Evolutionary conservation across 305 asterid species (phyloP), one percentile per base, ranked within the genome.

Genomic region (Solanum hybrid): DNA sequence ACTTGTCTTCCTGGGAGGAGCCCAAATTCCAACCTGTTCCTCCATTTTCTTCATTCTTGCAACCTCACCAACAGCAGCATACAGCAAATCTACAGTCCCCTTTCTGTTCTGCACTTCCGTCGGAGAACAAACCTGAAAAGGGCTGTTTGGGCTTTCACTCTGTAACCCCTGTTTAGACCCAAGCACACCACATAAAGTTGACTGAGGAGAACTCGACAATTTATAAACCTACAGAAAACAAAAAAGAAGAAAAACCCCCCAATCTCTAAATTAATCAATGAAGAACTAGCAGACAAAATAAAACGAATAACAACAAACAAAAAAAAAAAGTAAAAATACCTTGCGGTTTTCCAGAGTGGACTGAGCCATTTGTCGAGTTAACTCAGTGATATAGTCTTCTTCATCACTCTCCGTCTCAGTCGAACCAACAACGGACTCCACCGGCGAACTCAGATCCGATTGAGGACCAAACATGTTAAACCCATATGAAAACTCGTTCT

Each of bases 21-120:
- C 88, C 83, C 89, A 91, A 65, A 93, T 89, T 91, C 93, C 91
- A 36, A 91, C 70, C 27, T 92, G 70, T 88, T 92, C 95, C n/a
- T 95, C 96, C 32, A 91, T 36, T 90, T 89, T 82, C 26, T 93
- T 92, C 95, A 94, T 90, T 91, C 96, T 92, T 2, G 95, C 93
- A 5, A 94, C 95, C 87, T 95, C 98, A 65, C 94, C 95, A 33
- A 95, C 96, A 9, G 97, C 97, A 3, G 95, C 96, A 41, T 90
- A 90, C 9, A 88, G 90, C 57, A 88, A 79, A 77, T 77, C 77
- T 34, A 78, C 82, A 20, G 76, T 81, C 32, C 77, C 90, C 10
- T 61, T 79, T 5, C 34, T 26, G 3, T 15, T 27, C 86, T 26
- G 20, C 26, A 11, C 51, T 10, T 73, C 78, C 13, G 12, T 26